Evolutionary conservation across 2,329 filamentous ascomycete genomes (phyloP), one percentile per base, ranked within the genome.

Genomic region (Chaetothyriales sp.): DNA sequence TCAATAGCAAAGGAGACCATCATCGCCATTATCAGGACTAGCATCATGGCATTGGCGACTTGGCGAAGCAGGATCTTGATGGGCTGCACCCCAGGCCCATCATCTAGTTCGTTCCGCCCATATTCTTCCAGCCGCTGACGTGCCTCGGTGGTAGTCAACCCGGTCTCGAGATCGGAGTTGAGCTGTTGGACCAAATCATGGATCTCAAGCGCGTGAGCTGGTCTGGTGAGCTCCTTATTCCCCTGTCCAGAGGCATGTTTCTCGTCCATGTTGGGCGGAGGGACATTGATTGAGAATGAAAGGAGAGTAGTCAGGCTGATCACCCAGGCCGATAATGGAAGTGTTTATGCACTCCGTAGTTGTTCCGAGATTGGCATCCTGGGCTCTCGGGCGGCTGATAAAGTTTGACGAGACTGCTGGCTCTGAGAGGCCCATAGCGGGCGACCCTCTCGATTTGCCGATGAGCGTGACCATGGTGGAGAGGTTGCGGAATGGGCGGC

Each of bases 41-140:
- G 64, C 57, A 78, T 83, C 76, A 84, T 77, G 12, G 80, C 80
- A 64, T 84, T 84, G 53, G 79, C 79, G 49, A 84, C 70, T 61
- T 85, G 81, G 28, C 75, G 71, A 47, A 83, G 68, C 19, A 85
- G 66, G 53, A 84, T 84, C 59, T 81, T 88, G 60, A 74, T 80
- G 72, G 83, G 80, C 74, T 62, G 77, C 46, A 88, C 80, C 25
- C 77, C 77, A 25, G 76, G 79, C 18, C 75, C 80, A 18, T 85
- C 77, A 44, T 86, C 78, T 9, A 85, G 73, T 52, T 83, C 75
- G 57, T 85, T 85, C 15, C 68, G 65, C 3, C 81, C 81, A 65
- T 77, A 75, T 46, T 76, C 65, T 22, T 75, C 70, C 1, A 81
- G 66, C 19, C 80, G 73, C 8, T 62, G 59, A 55, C 72, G 70